A percentile compares a stretch with the other conserved stretches of the same genome.
phyloP scores from a whole-genome alignment of 1,139 yeast genomes.

The Taphrina pruni region DNA sequence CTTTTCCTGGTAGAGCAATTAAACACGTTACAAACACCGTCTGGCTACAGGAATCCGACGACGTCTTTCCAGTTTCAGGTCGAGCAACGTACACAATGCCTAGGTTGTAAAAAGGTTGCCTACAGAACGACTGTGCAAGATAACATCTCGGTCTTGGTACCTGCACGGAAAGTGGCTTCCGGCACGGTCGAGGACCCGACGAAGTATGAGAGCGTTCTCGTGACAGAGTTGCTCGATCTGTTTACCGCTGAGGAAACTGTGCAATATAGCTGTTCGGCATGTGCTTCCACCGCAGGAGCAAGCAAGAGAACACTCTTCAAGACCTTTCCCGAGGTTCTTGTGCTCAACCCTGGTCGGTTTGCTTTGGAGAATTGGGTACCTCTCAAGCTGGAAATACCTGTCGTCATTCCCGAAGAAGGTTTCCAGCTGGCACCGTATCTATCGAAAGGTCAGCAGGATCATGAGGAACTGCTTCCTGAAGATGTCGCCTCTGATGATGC shows the following conservation, averaged over 20 bases:
- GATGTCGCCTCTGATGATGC: constrained; percentile 49
- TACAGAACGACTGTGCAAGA: constrained; percentile 68
- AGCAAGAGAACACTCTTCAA: constrained; percentile 53
- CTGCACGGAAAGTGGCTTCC: constrained; percentile 53
- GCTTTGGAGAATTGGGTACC: constrained; percentile 91
- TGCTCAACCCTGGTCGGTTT: constrained; percentile 78
- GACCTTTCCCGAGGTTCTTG: constrained; percentile 71
- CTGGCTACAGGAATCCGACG: constrained; percentile 55
- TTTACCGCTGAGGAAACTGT: constrained; percentile 61
- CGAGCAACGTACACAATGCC: constrained; percentile 70
- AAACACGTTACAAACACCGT: constrained; percentile 42
- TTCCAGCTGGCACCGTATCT: constrained; percentile 54
- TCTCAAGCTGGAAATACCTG: constrained; percentile 75
- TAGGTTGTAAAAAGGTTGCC: constrained; percentile 66
- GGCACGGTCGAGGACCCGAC: constrained; percentile 50
- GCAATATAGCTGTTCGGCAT: constrained; percentile 71
- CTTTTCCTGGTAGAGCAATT: constrained; percentile 65
- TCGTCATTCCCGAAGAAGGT: constrained; percentile 61
- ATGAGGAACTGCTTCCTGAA: constrained; percentile 57
- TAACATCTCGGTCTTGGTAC: constrained; percentile 68
- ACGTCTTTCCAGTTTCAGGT: constrained; percentile 67
- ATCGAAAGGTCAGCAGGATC: constrained; percentile 53
- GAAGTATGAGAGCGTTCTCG: constrained; percentile 58
- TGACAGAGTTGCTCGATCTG: constrained; percentile 62
- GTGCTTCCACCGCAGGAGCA: constrained; percentile 53